phyloP scores from a whole-genome alignment of 768 basidiomycete species.

The Pholiota conissans region DNA sequence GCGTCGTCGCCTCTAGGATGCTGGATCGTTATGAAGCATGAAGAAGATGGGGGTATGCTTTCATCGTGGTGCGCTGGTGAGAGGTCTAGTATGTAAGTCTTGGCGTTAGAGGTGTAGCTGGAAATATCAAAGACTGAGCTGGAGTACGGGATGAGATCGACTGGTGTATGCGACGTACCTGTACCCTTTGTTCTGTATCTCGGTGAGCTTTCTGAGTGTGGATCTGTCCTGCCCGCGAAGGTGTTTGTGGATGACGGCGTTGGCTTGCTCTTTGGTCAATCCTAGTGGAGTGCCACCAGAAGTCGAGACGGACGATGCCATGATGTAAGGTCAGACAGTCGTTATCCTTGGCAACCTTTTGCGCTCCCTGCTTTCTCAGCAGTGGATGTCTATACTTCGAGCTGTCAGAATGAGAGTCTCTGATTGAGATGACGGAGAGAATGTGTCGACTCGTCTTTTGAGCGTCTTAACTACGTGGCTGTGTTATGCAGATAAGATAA shows the following conservation, averaged over 20 bases:
- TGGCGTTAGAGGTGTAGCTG: slow-evolving; percentile 20
- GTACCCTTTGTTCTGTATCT: slow-evolving; percentile 24
- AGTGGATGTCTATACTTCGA: not conserved
- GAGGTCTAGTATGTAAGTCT: slow-evolving; percentile 25
- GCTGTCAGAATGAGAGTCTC: too few species aligned
- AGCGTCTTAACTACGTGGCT: too few species aligned
- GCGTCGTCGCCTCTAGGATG: not conserved
- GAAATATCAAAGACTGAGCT: not conserved
- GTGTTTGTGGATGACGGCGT: not conserved
- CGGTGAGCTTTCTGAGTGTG: slow-evolving; percentile 10
- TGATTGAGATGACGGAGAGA: too few species aligned
- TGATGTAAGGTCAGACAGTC: not conserved
- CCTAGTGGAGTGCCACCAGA: not conserved
- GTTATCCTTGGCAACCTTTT: too few species aligned
- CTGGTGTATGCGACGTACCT: slow-evolving; percentile 15
- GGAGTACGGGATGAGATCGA: not conserved
- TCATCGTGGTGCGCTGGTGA: not conserved
- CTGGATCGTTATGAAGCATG: slow-evolving; percentile 17
- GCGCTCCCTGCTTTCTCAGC: too few species aligned
- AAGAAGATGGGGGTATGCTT: not conserved
- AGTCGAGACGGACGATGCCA: not conserved
- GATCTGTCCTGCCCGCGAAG: not conserved
- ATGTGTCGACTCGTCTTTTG: too few species aligned
- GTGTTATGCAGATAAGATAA: too few species aligned
- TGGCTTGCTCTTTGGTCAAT: not conserved